Conservation (phyloP, 768 basidiomycete species). For the Lactarius indigo region DNA sequence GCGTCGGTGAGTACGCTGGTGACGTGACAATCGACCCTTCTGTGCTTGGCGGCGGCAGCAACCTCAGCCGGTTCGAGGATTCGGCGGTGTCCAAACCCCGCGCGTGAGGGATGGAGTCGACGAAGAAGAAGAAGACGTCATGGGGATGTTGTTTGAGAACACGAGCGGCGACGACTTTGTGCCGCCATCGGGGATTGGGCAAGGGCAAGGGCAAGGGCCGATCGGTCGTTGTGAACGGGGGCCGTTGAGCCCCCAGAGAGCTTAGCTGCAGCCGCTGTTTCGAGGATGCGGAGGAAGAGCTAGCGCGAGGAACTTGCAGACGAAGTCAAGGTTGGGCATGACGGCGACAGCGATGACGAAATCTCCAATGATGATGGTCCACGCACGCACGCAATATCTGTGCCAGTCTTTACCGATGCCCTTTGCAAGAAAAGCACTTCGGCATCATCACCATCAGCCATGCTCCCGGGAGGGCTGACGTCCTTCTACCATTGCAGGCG, state of each 20-base stretch:
- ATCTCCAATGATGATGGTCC: not conserved
- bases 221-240: not conserved
- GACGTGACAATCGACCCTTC: slow-evolving; percentile 24
- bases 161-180: not conserved
- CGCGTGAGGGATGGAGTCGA: not conserved
- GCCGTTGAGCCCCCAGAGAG: not conserved
- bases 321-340: not conserved
- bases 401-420: not conserved
- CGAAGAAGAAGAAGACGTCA: slow-evolving; percentile 6
- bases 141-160: not conserved
- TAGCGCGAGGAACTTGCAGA: slow-evolving; percentile 12
- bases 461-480: not conserved
- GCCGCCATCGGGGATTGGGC: not conserved
- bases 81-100: not conserved
- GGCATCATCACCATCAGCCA: not conserved
- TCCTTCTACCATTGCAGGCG: slow-evolving; percentile 23
- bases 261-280: not conserved
- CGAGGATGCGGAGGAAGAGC: slow-evolving; percentile 9
- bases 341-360: not conserved
- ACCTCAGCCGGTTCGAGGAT: not conserved
- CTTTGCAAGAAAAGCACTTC: not conserved
- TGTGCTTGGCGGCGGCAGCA: slow-evolving; percentile 10
- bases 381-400: not conserved
- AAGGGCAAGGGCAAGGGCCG: not conserved
- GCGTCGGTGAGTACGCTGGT: slow-evolving; percentile 1